phyloP scores from a whole-genome alignment of 768 basidiomycete species.

The Pholiota molesta region DNA sequence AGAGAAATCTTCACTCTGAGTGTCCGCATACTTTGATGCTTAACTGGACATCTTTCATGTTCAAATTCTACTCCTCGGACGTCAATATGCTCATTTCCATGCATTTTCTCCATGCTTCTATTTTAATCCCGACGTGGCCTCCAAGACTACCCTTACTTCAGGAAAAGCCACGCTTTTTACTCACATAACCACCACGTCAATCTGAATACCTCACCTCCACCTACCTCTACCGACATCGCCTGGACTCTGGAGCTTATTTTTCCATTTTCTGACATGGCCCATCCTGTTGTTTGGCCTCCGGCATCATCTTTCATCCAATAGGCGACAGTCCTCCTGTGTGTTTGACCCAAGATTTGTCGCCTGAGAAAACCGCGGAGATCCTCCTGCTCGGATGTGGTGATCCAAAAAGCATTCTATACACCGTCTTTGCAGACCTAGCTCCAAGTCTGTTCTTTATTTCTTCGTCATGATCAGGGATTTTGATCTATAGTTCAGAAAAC shows the following conservation, averaged over 20 bases:
- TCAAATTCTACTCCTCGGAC: no score
- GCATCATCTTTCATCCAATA: conserved; percentile 54
- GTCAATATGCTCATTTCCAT: no score
- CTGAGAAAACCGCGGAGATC: conserved; percentile 47
- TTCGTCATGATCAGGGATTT: not conserved
- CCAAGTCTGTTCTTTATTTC: conserved; percentile 22
- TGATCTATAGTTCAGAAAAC: conserved; percentile 1
- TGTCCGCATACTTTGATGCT: no score
- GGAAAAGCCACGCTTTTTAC: not conserved
- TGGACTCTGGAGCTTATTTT: not conserved
- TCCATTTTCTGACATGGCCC: conserved; percentile 37
- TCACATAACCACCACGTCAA: not conserved
- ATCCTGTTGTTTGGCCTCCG: conserved; percentile 44
- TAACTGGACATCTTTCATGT: no score
- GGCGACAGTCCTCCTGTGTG: conserved; percentile 60
- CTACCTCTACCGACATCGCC: not conserved
- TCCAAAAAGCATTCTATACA: conserved; percentile 55
- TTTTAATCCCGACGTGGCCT: not conserved
- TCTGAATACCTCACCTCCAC: not conserved
- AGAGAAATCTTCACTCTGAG: no score
- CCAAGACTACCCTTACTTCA: not conserved
- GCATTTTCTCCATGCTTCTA: no score
- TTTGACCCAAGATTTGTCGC: conserved; percentile 49
- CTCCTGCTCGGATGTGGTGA: conserved; percentile 63
- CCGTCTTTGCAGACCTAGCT: conserved; percentile 35